Base-by-base conservation (phyloP, 2,329 filamentous ascomycete genomes). In the Epichloe sylvatica region DNA sequence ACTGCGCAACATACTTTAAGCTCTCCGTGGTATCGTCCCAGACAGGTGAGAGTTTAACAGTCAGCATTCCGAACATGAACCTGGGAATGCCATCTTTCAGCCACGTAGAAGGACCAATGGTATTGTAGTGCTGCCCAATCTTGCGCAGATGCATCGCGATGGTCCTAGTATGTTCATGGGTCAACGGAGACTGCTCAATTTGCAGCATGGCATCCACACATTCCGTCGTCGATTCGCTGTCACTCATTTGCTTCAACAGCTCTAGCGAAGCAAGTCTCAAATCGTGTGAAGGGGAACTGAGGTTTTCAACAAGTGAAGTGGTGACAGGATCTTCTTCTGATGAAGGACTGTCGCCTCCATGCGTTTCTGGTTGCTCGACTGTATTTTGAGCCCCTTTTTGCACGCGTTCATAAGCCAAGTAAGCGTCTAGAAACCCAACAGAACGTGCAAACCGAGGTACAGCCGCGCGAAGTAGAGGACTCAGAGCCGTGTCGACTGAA, bases 21-120 rank as follows among this genome's bases (percentile, higher is more conserved):
- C 86, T 81, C 49, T 81, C 77, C 46, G 84, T 80, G 0, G 86
- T 78, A 58, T 94, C 87, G 52, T 94, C 86, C 86, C 91, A 96
- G 5, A 94, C 73, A 36, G 88, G 88, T 0, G 89, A 78, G 55
- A 96, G 74, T 56, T 84, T 86, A 45, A 94, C 81, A 0, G 90
- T 92, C 52, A 97, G 75, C 66, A 96, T 77, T 45, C 92, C 92
- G 58, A 96, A 95, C 58, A 88, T 81, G 59, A 90, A 97, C 0
- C 79, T 75, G 0, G 90, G 86, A 33, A 97, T 76, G 6, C 88
- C 80, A 57, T 77, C 75, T 51, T 77, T 73, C 55, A 94, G 68
- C 78, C 83, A 86, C 1, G 77, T 77, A 37, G 77, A 73, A 2
- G 76, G 68, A 39, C 72, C 69, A 9, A 83, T 62, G 23, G 76